A percentile compares a stretch with the other conserved stretches of the same genome.
phyloP scores from a whole-genome alignment of 2,329 filamentous ascomycete genomes.

The Botrytis cinerea region DNA sequence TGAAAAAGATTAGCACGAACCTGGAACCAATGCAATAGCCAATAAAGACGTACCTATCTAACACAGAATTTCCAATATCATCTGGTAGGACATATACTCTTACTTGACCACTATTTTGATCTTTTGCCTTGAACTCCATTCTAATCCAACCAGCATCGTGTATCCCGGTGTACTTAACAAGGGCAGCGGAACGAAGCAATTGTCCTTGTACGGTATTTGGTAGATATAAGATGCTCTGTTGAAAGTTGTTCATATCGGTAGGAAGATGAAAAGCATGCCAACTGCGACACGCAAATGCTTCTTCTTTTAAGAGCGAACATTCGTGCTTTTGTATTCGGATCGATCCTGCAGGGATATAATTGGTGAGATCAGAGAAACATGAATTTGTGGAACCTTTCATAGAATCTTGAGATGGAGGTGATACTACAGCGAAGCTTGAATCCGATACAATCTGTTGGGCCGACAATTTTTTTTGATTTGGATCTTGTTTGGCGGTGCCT shows the following conservation, averaged over 20 bases:
- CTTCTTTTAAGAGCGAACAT: conserved; percentile 20
- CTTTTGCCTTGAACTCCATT: conserved; percentile 36
- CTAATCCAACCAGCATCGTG: conserved; percentile 38
- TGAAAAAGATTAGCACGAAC: conserved; percentile 27
- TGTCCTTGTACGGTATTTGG: conserved; percentile 29
- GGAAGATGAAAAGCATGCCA: conserved; percentile 34
- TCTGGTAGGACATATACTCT: conserved; percentile 67
- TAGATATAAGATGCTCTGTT: conserved; percentile 23
- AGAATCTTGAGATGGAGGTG: neutral
- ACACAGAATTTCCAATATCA: conserved; percentile 57
- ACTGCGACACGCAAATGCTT: conserved; percentile 25
- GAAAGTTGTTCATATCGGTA: conserved; percentile 24
- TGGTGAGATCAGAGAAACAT: conserved; percentile 33
- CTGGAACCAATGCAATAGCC: neutral
- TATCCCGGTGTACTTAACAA: conserved; percentile 29
- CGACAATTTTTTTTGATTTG: neutral
- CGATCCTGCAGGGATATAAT: conserved; percentile 37
- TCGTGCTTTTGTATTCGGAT: conserved; percentile 30
- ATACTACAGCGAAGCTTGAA: neutral
- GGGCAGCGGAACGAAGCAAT: conserved; percentile 27
- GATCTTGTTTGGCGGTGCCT: no score
- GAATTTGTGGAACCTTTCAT: neutral
- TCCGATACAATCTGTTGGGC: neutral
- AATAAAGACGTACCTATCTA: conserved; percentile 43
- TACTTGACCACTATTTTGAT: conserved; percentile 40